Conservation (phyloP, 73 alveolate species). For the Paramecium octaurelia region DNA sequence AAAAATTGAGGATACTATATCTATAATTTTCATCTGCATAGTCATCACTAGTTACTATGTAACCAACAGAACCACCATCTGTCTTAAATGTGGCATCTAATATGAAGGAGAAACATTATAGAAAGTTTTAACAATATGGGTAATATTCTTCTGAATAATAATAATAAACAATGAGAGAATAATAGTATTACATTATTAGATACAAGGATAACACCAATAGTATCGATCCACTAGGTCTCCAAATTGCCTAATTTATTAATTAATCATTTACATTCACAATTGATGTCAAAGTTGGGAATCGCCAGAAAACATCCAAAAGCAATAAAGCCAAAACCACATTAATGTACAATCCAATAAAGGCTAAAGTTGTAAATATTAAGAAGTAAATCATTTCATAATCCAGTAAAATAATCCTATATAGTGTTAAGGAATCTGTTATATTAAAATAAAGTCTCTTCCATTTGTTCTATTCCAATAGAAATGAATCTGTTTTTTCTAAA, state of each 20-base stretch:
- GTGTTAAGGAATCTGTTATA: background rate
- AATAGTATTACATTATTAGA: slow-evolving; percentile 70
- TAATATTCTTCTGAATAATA: slow-evolving; percentile 26
- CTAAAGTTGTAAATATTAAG: slow-evolving; percentile 21
- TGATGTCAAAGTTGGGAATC: slow-evolving; percentile 72
- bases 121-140: slow-evolving; percentile 64
- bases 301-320: slow-evolving; percentile 72
- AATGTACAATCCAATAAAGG: slow-evolving; percentile 41
- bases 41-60: background rate
- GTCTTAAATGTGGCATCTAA: slow-evolving; percentile 79
- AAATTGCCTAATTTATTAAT: slow-evolving; percentile 58
- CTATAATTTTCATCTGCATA: slow-evolving; percentile 11
- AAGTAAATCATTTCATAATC: slow-evolving; percentile 29
- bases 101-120: slow-evolving; percentile 69
- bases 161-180: slow-evolving; percentile 63
- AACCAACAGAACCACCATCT: slow-evolving; percentile 84
- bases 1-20: slow-evolving; percentile 31
- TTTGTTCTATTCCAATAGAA: background rate
- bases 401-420: background rate
- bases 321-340: slow-evolving; percentile 72
- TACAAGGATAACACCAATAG: slow-evolving; percentile 66
- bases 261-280: slow-evolving; percentile 66
- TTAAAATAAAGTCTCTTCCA: background rate
- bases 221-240: slow-evolving; percentile 76
- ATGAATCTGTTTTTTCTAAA: background rate